phyloP scores from a whole-genome alignment of 129 eudicot species.

The Silybum marianum region DNA sequence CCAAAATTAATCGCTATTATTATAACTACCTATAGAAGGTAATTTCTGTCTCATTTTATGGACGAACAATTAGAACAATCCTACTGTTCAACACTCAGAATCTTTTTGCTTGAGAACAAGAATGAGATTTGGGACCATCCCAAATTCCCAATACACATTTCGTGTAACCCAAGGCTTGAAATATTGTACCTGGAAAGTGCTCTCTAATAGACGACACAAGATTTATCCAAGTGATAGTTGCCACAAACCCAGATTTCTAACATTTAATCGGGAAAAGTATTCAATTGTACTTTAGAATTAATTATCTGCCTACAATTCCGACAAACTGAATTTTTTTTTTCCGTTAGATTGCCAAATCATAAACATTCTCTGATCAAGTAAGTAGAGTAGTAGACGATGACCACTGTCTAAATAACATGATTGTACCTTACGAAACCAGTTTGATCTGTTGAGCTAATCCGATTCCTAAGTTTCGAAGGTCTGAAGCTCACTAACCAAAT shows the following conservation, averaged over 20 bases:
- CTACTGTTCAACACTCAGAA: background rate
- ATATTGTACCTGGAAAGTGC: background rate
- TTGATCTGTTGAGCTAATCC: background rate
- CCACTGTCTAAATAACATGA: background rate
- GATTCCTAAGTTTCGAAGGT: background rate
- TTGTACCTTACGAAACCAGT: background rate
- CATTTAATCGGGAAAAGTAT: background rate
- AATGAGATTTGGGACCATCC: background rate
- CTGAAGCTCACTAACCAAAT: background rate
- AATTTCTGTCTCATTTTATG: background rate
- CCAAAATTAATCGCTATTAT: background rate
- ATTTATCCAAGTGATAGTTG: background rate
- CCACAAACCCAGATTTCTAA: background rate
- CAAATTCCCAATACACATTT: no score
- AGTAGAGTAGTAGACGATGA: background rate
- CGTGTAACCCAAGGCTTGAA: background rate
- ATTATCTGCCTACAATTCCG: background rate
- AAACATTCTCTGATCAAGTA: background rate
- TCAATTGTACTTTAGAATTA: background rate
- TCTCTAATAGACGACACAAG: background rate
- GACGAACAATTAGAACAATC: background rate
- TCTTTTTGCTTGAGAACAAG: background rate
- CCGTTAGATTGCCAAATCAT: background rate
- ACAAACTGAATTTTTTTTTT: background rate
- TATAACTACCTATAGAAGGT: background rate